Evolutionary conservation across 164 flowering plant genomes (phyloP).

Genomic region (Tetracentron sinense): DNA sequence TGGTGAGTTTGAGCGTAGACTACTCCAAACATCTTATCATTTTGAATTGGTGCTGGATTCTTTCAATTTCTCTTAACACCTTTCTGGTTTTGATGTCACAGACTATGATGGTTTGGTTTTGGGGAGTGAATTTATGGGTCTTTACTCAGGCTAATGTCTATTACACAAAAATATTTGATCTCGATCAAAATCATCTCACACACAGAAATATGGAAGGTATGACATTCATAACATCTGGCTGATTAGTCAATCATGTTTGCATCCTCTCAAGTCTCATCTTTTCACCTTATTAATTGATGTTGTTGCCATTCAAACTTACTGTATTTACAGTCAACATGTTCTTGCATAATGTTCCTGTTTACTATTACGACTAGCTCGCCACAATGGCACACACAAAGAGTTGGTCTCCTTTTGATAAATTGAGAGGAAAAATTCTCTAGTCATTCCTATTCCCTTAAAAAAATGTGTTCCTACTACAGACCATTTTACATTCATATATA

Average conservation of each 20-base stretch:
- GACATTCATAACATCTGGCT: background rate
- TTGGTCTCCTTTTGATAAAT: too few relatives aligned
- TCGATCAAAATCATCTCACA: slow-evolving; percentile 83
- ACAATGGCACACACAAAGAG: too few relatives aligned
- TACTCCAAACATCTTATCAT: background rate
- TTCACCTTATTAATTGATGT: too few relatives aligned
- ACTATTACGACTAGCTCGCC: too few relatives aligned
- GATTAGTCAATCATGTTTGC: background rate
- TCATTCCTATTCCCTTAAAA: too few relatives aligned
- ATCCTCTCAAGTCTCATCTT: background rate
- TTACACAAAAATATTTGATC: slow-evolving; percentile 83
- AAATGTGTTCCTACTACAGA: too few relatives aligned
- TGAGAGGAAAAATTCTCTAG: too few relatives aligned
- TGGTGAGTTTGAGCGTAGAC: slow-evolving; percentile 50
- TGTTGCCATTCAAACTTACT: too few relatives aligned
- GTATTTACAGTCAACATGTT: too few relatives aligned
- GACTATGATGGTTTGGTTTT: slow-evolving; percentile 95
- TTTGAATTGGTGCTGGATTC: background rate
- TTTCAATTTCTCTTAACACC: background rate
- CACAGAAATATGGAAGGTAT: slow-evolving; percentile 95
- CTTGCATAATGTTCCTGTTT: too few relatives aligned
- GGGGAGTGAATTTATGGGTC: slow-evolving; percentile 96
- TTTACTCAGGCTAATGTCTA: slow-evolving; percentile 68
- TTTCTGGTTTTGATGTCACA: slow-evolving; percentile 30
- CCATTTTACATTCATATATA: too few relatives aligned